phyloP scores from a whole-genome alignment of 306 rosid genomes.

The Pachyrhizus erosus region DNA sequence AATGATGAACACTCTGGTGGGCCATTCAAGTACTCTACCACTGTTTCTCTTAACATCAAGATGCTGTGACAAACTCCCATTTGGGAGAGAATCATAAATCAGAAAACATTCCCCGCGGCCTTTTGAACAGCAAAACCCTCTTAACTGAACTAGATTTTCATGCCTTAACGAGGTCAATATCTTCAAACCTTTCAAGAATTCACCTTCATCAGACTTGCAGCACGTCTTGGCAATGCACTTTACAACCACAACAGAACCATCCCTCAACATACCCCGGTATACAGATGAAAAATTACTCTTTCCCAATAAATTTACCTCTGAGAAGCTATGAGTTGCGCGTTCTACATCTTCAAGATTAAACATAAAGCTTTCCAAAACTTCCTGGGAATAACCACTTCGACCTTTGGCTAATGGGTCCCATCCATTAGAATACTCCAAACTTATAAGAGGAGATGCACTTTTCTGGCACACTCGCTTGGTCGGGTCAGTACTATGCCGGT shows the following conservation, averaged over 20 bases:
- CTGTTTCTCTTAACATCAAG: conserved; percentile 61
- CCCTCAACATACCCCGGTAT: conserved; percentile 73
- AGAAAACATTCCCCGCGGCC: conserved; percentile 86
- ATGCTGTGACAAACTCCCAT: conserved; percentile 67
- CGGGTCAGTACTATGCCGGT: conserved; percentile 54
- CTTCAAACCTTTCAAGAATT: conserved; percentile 85
- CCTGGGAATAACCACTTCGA: conserved; percentile 55
- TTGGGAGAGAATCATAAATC: conserved; percentile 67
- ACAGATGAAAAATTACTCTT: conserved; percentile 63
- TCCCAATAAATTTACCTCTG: conserved; percentile 68
- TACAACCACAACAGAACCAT: conserved; percentile 73
- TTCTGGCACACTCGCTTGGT: conserved; percentile 52
- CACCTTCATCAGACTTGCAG: conserved; percentile 83
- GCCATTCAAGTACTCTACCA: conserved; percentile 71
- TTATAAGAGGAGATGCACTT: conserved; percentile 70
- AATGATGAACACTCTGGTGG: conserved; percentile 78
- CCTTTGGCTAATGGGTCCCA: conserved; percentile 87
- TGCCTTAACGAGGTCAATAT: conserved; percentile 68
- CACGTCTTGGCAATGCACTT: conserved; percentile 80
- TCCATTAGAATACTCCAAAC: conserved; percentile 82
- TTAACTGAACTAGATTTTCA: conserved; percentile 73
- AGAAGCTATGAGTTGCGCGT: conserved; percentile 79
- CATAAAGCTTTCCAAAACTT: conserved; percentile 54
- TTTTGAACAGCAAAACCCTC: conserved; percentile 93
- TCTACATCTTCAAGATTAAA: conserved; percentile 88